Percentiles rank a stretch among this genome's conserved stretches.
These are phyloP conservation scores for Saksenaea oblongispora DNA, from an alignment of 371 early-diverging fungal genomes.

Conservation along the genomic window DNA sequence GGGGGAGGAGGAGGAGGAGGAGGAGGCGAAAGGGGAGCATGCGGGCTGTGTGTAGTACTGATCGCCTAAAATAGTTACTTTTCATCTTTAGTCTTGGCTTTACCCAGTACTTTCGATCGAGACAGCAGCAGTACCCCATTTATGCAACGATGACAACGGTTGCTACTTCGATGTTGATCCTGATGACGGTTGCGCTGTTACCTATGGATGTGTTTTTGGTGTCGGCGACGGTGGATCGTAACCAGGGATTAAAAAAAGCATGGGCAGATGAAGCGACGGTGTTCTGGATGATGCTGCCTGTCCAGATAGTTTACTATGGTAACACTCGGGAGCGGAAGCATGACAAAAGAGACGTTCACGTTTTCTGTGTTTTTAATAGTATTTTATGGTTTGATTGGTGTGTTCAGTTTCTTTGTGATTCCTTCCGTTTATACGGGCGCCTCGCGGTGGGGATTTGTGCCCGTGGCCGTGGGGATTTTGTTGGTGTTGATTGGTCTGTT, in stretches of 20 bases:
- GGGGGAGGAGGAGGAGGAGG: too few species aligned
- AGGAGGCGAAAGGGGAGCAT: too few species aligned
- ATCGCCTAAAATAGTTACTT: not conserved
- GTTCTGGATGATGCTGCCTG: constrained; percentile 34
- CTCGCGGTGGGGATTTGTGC: constrained; percentile 35
- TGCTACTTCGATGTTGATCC: constrained; percentile 14
- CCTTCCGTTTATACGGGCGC: constrained; percentile 50
- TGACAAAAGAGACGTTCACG: not conserved
- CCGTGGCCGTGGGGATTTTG: constrained; percentile 22
- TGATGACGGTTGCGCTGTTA: constrained; percentile 50
- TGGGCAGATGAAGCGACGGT: constrained; percentile 64
- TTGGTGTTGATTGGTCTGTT: constrained; percentile 43
- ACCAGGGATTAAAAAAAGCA: constrained; percentile 52
- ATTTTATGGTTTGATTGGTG: constrained; percentile 40
- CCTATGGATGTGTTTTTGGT: constrained; percentile 65
- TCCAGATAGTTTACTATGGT: constrained; percentile 56
- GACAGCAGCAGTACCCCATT: not conserved
- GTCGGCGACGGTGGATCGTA: constrained; percentile 55
- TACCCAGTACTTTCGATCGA: not conserved
- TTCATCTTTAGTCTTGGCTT: not conserved
- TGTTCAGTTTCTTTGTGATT: constrained; percentile 47
- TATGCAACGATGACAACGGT: not conserved
- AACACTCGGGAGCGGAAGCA: not conserved
- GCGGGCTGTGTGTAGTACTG: too few species aligned
- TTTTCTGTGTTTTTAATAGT: constrained; percentile 23